phyloP scores from a whole-genome alignment of 768 basidiomycete species.

The Boletus rubescentipes region DNA sequence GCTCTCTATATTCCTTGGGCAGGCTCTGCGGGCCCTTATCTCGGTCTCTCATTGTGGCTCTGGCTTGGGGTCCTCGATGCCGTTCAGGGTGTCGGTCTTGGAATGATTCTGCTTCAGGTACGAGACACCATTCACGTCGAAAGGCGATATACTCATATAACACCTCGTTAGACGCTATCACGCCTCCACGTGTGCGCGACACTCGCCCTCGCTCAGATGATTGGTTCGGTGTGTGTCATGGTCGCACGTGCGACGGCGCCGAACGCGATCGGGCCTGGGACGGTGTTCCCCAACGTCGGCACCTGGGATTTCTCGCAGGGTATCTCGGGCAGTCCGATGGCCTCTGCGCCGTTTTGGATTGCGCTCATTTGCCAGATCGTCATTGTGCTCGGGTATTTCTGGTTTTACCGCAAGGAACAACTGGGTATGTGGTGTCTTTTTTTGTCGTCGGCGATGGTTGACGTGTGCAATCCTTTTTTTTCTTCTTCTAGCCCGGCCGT shows the following conservation, averaged over 20 bases:
- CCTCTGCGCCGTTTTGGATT: constrained; percentile 84
- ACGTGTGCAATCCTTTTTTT: not conserved
- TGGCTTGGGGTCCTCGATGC: constrained; percentile 96
- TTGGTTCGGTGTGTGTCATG: constrained; percentile 91
- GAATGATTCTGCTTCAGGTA: constrained; percentile 82
- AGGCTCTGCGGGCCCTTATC: constrained; percentile 79
- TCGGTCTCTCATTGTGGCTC: constrained; percentile 88
- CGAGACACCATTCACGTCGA: not conserved
- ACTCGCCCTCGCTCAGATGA: constrained; percentile 84
- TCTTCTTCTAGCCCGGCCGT: constrained; percentile 12
- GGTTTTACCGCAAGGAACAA: constrained; percentile 97
- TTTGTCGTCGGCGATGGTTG: not conserved
- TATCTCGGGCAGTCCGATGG: constrained; percentile 75
- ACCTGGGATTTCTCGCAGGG: constrained; percentile 86
- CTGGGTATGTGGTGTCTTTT: constrained; percentile 53
- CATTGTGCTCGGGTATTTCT: constrained; percentile 90
- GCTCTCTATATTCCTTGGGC: constrained; percentile 95
- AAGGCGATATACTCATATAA: not conserved
- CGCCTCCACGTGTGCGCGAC: constrained; percentile 94
- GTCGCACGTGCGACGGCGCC: constrained; percentile 89
- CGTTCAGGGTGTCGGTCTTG: constrained; percentile 90
- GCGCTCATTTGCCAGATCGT: constrained; percentile 76
- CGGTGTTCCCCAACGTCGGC: constrained; percentile 89
- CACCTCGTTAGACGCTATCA: constrained; percentile 62
- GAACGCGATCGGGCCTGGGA: constrained; percentile 83